Evolutionary conservation across 2,329 filamentous ascomycete genomes (phyloP).

Genomic region (Diaporthe vexans): DNA sequence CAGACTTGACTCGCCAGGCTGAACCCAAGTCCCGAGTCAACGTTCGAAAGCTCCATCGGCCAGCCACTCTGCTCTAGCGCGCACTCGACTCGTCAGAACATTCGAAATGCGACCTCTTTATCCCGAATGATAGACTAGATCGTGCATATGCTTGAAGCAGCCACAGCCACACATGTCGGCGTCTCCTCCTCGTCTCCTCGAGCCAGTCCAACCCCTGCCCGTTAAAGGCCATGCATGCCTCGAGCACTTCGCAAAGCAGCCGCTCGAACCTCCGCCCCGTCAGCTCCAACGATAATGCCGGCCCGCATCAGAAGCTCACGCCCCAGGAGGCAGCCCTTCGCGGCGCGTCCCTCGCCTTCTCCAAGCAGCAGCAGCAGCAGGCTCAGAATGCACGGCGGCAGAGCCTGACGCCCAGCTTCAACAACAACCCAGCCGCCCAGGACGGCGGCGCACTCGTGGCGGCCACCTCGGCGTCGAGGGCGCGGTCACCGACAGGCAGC

Average conservation of each 20-base stretch:
- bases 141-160: constrained; percentile 18
- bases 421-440: constrained; percentile 39
- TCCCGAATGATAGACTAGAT: background rate
- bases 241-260: constrained; percentile 21
- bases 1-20: constrained; percentile 2
- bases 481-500: constrained; percentile 44
- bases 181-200: background rate
- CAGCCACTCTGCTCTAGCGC: background rate
- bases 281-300: constrained; percentile 21
- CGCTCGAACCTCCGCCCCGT: constrained; percentile 14
- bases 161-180: constrained; percentile 13
- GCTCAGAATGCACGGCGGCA: background rate
- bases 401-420: constrained; percentile 36
- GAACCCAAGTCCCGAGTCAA: background rate
- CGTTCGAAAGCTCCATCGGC: constrained; percentile 3
- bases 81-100: background rate
- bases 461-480: constrained; percentile 57
- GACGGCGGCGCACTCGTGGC: constrained; percentile 60
- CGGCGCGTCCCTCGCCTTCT: constrained; percentile 70
- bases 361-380: constrained; percentile 50
- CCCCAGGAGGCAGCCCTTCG: constrained; percentile 59
- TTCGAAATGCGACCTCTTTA: constrained; percentile 11
- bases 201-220: background rate
- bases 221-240: constrained; percentile 37
- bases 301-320: constrained; percentile 34